A percentile compares a stretch with the other conserved stretches of the same genome.
phyloP scores from a whole-genome alignment of 768 basidiomycete genomes.

The Podaxis carcinomalis region DNA sequence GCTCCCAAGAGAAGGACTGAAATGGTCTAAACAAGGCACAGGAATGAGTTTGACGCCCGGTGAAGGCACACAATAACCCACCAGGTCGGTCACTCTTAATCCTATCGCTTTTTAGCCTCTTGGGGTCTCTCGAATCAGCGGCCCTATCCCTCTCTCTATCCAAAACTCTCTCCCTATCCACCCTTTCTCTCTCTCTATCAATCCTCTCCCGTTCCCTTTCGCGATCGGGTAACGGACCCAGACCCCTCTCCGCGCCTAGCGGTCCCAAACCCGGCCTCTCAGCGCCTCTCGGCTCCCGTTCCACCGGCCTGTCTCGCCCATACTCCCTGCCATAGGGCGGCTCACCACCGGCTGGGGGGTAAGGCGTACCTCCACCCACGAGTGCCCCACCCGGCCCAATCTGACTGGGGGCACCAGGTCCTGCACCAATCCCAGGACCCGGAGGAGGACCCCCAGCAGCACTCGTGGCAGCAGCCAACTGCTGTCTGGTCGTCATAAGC shows the following conservation, averaged over 20 bases:
- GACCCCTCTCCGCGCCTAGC: conserved; percentile 14
- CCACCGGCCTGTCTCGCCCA: conserved; percentile 6
- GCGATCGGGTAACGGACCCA: conserved; percentile 10
- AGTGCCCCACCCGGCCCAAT: conserved; percentile 18
- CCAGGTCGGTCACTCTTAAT: conserved; percentile 8
- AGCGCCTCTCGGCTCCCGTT: neutral
- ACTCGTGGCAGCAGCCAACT: conserved; percentile 15
- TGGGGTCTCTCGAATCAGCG: conserved; percentile 10
- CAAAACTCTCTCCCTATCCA: conserved; percentile 18
- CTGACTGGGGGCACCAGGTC: conserved; percentile 16
- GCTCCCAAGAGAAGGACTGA: conserved; percentile 16
- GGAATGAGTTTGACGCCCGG: neutral
- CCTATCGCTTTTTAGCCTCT: conserved; percentile 9
- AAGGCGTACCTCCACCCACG: conserved; percentile 18
- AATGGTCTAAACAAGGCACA: conserved; percentile 12
- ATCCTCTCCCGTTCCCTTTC: conserved; percentile 21
- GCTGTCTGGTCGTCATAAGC: conserved; percentile 53
- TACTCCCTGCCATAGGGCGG: conserved; percentile 11
- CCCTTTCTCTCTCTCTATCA: conserved; percentile 19
- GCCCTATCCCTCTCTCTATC: conserved; percentile 11
- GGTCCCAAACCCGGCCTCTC: conserved; percentile 16
- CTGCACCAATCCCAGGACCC: conserved; percentile 16
- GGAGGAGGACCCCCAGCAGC: conserved; percentile 11
- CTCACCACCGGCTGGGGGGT: conserved; percentile 17
- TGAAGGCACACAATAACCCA: neutral